phyloP scores from a whole-genome alignment of 768 basidiomycete genomes.

The Suillus clintonianus region DNA sequence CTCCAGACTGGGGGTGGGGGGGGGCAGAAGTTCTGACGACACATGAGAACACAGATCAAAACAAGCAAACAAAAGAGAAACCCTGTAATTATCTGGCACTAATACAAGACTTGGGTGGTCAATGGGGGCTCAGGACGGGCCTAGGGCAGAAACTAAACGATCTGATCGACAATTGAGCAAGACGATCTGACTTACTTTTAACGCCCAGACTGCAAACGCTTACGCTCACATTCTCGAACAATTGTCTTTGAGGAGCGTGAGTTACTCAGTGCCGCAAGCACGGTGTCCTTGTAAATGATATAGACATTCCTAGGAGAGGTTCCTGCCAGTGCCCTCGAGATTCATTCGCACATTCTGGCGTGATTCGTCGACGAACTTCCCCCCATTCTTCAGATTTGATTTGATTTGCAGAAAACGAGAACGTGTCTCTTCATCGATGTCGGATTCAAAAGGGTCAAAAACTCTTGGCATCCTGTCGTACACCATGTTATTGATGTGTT shows the following conservation, averaged over 20 bases:
- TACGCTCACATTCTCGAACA: too few species aligned
- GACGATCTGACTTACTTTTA: too few species aligned
- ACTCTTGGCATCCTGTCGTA: constrained; percentile 11
- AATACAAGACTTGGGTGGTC: too few species aligned
- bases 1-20: too few species aligned
- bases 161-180: too few species aligned
- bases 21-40: too few species aligned
- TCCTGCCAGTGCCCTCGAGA: constrained; percentile 5
- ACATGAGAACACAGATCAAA: too few species aligned
- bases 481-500: constrained; percentile 25
- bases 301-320: constrained; percentile 14
- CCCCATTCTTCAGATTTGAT: background rate
- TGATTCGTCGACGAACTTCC: constrained; percentile 3
- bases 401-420: constrained; percentile 3
- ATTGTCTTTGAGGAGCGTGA: background rate
- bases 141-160: too few species aligned
- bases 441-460: constrained; percentile 19
- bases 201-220: too few species aligned
- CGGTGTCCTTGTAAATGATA: constrained; percentile 14
- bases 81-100: too few species aligned
- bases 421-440: constrained; percentile 11
- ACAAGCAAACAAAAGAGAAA: too few species aligned
- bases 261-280: constrained; percentile 7
- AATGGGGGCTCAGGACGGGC: too few species aligned
- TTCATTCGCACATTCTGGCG: constrained; percentile 8